Percentiles rank a stretch among this genome's conserved stretches.
Evolutionary conservation across 2,329 filamentous ascomycete genomes (phyloP).

Genomic region (Parastagonospora avenae): DNA sequence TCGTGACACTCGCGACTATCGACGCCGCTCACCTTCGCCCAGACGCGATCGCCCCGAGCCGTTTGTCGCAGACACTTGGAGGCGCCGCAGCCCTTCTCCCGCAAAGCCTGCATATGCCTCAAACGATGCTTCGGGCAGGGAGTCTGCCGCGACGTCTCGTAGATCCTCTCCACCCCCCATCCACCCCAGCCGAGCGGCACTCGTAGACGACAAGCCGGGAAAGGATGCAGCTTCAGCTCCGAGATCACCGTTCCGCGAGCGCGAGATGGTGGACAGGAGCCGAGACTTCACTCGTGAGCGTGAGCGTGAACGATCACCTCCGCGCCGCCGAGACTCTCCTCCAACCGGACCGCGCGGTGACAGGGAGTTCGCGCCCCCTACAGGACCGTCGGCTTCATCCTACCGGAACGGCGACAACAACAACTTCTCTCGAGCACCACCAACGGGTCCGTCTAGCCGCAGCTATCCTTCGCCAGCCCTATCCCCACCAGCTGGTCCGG

Average conservation of each 20-base stretch:
- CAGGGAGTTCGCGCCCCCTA: conserved; percentile 46
- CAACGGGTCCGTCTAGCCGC: conserved; percentile 46
- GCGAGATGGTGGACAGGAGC: conserved; percentile 34
- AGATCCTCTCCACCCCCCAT: conserved; percentile 64
- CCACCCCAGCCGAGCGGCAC: conserved; percentile 59
- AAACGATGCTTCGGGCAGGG: conserved; percentile 58
- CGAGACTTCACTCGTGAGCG: conserved; percentile 25
- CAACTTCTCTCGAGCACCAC: conserved; percentile 43
- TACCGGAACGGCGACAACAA: conserved; percentile 45
- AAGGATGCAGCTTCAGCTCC: conserved; percentile 41
- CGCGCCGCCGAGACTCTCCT: conserved; percentile 46
- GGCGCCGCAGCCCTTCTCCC: conserved; percentile 58
- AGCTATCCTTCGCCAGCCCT: conserved; percentile 45
- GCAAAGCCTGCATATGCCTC: conserved; percentile 45
- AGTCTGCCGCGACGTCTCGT: conserved; percentile 63
- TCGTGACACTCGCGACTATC: conserved; percentile 53
- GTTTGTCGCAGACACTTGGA: conserved; percentile 56
- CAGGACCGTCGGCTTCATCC: conserved; percentile 38
- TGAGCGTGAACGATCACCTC: conserved; percentile 40
- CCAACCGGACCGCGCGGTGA: conserved; percentile 43
- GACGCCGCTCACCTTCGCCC: conserved; percentile 60
- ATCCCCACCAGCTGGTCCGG: conserved; percentile 48
- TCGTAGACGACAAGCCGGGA: conserved; percentile 35
- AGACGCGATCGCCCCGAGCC: conserved; percentile 57
- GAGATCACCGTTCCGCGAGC: conserved; percentile 42